Evolutionary conservation across 2,329 filamentous ascomycete species (phyloP), one percentile per base, ranked within the genome.

Genomic region (Neopestalotiopsis sp.): DNA sequence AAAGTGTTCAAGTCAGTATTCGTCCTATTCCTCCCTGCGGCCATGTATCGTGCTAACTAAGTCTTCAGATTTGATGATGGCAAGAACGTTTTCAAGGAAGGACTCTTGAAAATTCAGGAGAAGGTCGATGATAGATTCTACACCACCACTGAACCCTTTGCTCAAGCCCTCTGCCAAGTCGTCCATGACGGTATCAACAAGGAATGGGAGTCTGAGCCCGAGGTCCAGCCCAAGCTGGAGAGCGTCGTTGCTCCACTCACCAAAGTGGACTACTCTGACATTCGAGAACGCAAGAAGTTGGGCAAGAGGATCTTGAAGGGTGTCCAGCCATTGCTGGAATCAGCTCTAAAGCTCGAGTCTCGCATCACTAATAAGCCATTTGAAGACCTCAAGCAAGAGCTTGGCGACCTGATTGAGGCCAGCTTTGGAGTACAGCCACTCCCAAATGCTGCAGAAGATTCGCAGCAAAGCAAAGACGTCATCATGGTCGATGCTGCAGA

Each of bases 231-330:
- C 4, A 72, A 75, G 20, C 65, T 73, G 32, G 81, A 82, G 42
- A 71, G 75, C 5, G 81, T 75, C 74, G 87, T 78, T 83, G 85
- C 66, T 78, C 92, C 76, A 72, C 84, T 74, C 74, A 82, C 72
- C 71, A 90, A 83, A 80, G 83, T 80, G 75, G 85, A 78, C 75
- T 90, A 82, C 79, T 83, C 81, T 69, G 94, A 97, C 74, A 89
- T 94, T 70, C 92, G 93, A 69, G 93, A 97, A 73, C 90, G 92
- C 70, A 92, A 93, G 75, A 92, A 92, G 74, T 84, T 97, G n/a
- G 94, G 93, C 30, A 97, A 97, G 80, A 90, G 94, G 32, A 97
- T 98, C 70, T 87, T 97, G 72, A 97, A 94, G 78, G 89, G 91
- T 1, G 87, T 97, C 40, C 93, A 97, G 78, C 90, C 92, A 14